Evolutionary conservation across 352 stramenopile genomes (phyloP).

Genomic region (Globisporangium spinosum): DNA sequence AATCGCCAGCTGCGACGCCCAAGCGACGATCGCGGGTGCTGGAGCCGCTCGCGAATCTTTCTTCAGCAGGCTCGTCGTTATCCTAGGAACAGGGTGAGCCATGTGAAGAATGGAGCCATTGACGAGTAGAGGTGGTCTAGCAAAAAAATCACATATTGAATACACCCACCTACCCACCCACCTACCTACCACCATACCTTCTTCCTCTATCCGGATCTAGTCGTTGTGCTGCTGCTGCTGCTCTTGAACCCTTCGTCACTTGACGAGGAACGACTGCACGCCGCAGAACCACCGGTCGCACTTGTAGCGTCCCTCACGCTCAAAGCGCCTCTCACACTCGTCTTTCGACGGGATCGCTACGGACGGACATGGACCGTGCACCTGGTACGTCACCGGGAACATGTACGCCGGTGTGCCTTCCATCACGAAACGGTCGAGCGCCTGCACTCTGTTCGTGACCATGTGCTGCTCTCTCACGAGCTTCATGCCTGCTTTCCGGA

Average conservation of each 20-base stretch:
- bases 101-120: not conserved
- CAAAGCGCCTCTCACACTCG: slow-evolving; percentile 43
- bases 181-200: not conserved
- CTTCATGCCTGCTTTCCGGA: slow-evolving; percentile 54
- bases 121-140: not conserved
- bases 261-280: slow-evolving; percentile 33
- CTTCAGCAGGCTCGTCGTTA: not conserved
- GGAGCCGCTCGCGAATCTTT: slow-evolving; percentile 33
- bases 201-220: slow-evolving; percentile 4
- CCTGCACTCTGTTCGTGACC: slow-evolving; percentile 51
- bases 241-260: not conserved
- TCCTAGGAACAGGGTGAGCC: not conserved
- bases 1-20: slow-evolving; percentile 32
- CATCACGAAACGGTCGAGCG: slow-evolving; percentile 57
- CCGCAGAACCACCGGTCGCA: slow-evolving; percentile 78
- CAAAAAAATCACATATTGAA: slow-evolving; percentile 4
- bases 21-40: slow-evolving; percentile 57
- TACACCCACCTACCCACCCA: not conserved
- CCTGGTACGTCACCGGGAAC: slow-evolving; percentile 32
- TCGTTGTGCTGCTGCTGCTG: not conserved
- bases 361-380: slow-evolving; percentile 51
- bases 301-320: slow-evolving; percentile 60
- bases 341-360: slow-evolving; percentile 39
- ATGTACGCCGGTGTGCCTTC: slow-evolving; percentile 44
- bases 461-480: slow-evolving; percentile 55